Base-by-base conservation (phyloP, 2,329 filamentous ascomycete genomes). In the Helminthosporium solani region DNA sequence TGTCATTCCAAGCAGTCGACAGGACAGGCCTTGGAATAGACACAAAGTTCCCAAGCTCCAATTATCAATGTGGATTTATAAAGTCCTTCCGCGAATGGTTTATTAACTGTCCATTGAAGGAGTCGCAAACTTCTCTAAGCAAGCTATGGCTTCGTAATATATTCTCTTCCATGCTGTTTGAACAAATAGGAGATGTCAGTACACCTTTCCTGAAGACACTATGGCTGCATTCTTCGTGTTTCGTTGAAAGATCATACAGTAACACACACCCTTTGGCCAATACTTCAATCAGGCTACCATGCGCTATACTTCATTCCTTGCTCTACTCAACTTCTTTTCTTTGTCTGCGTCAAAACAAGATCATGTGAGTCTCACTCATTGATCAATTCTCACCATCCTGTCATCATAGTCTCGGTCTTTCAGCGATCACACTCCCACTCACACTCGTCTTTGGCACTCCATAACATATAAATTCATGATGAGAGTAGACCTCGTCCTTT, bases 371-470 rank as follows among this genome's bases (percentile, higher is more conserved):
- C 40, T 49, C 44, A 43, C 33, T 46, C 45, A 51, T 57, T 52
- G 56, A 60, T 65, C 62, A 63, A 62, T 61, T 47, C 44, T 49
- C 50, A 54, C 43, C 46, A 50, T 46, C 54, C 55, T 40, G 49
- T 53, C 51, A 47, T 45, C 49, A 18, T 46, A 52, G 52, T 63
- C 44, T 59, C 49, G 62, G 37, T 45, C 43, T 38, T 37, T 31
- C 47, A 50, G 20, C 46, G 40, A 37, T 46, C 49, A 40, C 50
- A 57, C 47, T 42, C 49, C 52, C 46, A 47, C 20, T 33, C 50
- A 56, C 55, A 52, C 47, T 58, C 53, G 40, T 57, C 52, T 44
- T 15, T 21, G 49, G 54, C 46, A 52, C 52, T 60, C 44, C 33
- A 57, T 53, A 40, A 44, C 27, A 35, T 42, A 45, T 56, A 36